phyloP scores from a whole-genome alignment of 345 rosid species.

The Moringa oleifera region DNA sequence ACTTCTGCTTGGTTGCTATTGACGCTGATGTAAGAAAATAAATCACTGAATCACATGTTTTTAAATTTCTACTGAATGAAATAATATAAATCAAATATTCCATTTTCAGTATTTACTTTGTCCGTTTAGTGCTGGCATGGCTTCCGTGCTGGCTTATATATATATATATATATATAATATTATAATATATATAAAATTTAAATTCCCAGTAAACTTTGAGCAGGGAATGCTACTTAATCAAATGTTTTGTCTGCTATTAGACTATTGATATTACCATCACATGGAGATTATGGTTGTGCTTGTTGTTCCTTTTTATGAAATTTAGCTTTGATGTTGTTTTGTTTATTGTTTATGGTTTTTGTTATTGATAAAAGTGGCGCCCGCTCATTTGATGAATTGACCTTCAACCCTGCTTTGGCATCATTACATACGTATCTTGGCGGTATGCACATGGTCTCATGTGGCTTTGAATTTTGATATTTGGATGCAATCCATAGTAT shows the following conservation, averaged over 20 bases:
- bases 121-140: too few relatives aligned
- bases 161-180: too few relatives aligned
- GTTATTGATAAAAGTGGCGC: constrained; percentile 20
- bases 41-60: too few relatives aligned
- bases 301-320: neutral
- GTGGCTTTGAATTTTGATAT: neutral
- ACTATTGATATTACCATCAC: neutral
- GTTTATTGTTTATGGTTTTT: neutral
- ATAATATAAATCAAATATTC: too few relatives aligned
- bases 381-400: constrained; percentile 30
- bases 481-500: neutral
- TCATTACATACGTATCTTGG: constrained; percentile 90
- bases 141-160: too few relatives aligned
- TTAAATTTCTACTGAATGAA: neutral
- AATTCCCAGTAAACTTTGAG: neutral
- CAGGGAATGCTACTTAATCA: neutral
- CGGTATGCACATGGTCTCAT: constrained; percentile 37
- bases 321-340: neutral
- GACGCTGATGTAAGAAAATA: too few relatives aligned
- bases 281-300: neutral
- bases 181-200: too few relatives aligned
- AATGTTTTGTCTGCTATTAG: neutral
- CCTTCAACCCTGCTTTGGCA: constrained; percentile 73
- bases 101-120: neutral
- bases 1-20: too few relatives aligned